Conservation (phyloP, 1,284 basidiomycete species). For the Neonothopanus nambi region DNA sequence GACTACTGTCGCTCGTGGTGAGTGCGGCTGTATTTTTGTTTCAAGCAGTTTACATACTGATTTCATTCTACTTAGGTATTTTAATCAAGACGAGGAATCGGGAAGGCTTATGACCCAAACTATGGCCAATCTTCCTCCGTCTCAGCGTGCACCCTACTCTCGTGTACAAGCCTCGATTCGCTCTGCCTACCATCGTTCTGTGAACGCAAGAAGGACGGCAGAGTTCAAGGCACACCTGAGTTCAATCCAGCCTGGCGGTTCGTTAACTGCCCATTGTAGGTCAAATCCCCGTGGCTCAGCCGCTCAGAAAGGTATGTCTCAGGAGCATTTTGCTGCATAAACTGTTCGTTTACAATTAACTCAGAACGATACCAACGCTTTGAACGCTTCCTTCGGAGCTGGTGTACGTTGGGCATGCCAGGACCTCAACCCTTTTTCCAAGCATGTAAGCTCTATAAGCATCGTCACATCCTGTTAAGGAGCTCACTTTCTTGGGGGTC, state of each 20-base stretch:
- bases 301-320: constrained; percentile 51
- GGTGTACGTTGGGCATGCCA: constrained; percentile 81
- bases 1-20: constrained; percentile 74
- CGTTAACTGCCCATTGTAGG: constrained; percentile 67
- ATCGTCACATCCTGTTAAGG: background rate
- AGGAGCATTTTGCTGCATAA: constrained; percentile 1
- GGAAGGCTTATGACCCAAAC: constrained; percentile 78
- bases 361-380: constrained; percentile 67
- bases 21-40: constrained; percentile 19
- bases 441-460: constrained; percentile 38
- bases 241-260: constrained; percentile 71
- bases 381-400: constrained; percentile 67
- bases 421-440: constrained; percentile 81
- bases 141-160: constrained; percentile 75
- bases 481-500: background rate
- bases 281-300: constrained; percentile 56
- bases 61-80: constrained; percentile 65
- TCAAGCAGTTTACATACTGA: constrained; percentile 5
- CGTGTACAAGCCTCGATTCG: constrained; percentile 76
- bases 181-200: constrained; percentile 71
- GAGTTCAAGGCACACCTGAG: constrained; percentile 77
- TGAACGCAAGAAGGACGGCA: constrained; percentile 66
- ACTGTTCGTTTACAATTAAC: constrained; percentile 9
- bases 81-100: constrained; percentile 71
- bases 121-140: constrained; percentile 69